Evolutionary conservation across 2,329 filamentous ascomycete genomes (phyloP), one percentile per base, ranked within the genome.

Genomic region (Diaporthe sp.): DNA sequence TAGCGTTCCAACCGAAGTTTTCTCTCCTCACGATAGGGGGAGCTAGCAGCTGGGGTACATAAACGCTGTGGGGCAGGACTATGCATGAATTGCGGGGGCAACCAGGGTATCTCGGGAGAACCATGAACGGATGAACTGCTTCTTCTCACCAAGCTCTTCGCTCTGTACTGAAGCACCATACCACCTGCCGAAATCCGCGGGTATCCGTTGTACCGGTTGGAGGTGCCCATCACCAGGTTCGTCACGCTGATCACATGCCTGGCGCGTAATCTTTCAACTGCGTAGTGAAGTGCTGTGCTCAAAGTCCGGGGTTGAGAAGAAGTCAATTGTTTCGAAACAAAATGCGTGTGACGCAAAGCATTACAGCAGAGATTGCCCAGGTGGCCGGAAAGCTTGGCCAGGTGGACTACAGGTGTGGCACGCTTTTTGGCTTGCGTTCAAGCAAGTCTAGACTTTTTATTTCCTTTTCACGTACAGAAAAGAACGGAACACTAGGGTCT

Each of bases 31-130:
- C 31, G 9, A 28, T 25, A 37, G 46, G 46, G n/a, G 31, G 9
- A 19, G 22, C 46, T 53, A 53, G 42, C 37, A 25, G 22, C 65
- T 69, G 65, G 65, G 49, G 65, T 55, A 67, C 17, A 51, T 28
- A 49, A 22, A 49, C 25, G 17, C 42, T 69, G 49, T 55, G 65
- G 65, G 65, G 65, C n/a, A 39, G 12, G 25, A 12, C n/a, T 55
- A 28, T 55, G 65, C 65, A 55, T 55, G 65, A 55, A 55, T 19
- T 69, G 65, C 49, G 65, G 65, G 49, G 62, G 61, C 42, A 49
- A n/a, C 28, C 25, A 49, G 42, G 42, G 39, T 42, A 3, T 17
- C 15, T 7, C 28, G n/a, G 42, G 44, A 17, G 22, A 68, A 68
- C 5, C 46, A 53, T 68, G 28, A 68, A 53, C 22, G 46, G 62